Evolutionary conservation across 805 yeast species (phyloP), one percentile per base, ranked within the genome.

Genomic region (Sungouiozyma intestinalis): DNA sequence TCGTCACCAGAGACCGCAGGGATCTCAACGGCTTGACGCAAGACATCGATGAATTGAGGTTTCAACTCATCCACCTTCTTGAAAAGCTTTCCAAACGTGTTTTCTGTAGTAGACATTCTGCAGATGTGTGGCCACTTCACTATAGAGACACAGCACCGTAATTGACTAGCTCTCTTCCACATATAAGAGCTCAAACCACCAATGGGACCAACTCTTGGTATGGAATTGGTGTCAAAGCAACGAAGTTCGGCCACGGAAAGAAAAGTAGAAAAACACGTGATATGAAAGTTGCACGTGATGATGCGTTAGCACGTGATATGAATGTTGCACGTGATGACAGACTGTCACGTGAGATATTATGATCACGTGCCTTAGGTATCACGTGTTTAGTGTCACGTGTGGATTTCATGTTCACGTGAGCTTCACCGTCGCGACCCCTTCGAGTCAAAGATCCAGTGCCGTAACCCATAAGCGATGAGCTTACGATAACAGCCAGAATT

Each of bases 1-100:
- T 87, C 94, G 60, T 92, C 98, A 34, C 85, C 79, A 4, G 97
- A 87, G 37, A 92, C 97, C 8, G 97, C 88, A 38, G 95, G 94
- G 52, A 90, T 92, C 45, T 86, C 83, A 37, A 92, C 87, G n/a
- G 97, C 97, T 40, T 81, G 71, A 35, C 78, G 64, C 46, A 92
- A 72, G 51, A 94, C 71, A 42, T 74, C 67, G 52, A 84, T 77
- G 69, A 82, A 88, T 47, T 71, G 64, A 5, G 88, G 83, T 64
- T 85, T 79, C 59, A 85, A 74, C 53, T 75, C 81, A 51, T 81
- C 84, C 51, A 85, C 80, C 60, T 81, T 78, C 21, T 63, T 62
- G 57, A 81, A 62, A 21, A 62, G 38, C 24, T 52, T 52, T 21
- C 50, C 52, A 35, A 55, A 58, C 14, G 16, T 48, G 39, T 21